Conservation (phyloP, 2,329 filamentous ascomycete species). For the Capronia americana region DNA sequence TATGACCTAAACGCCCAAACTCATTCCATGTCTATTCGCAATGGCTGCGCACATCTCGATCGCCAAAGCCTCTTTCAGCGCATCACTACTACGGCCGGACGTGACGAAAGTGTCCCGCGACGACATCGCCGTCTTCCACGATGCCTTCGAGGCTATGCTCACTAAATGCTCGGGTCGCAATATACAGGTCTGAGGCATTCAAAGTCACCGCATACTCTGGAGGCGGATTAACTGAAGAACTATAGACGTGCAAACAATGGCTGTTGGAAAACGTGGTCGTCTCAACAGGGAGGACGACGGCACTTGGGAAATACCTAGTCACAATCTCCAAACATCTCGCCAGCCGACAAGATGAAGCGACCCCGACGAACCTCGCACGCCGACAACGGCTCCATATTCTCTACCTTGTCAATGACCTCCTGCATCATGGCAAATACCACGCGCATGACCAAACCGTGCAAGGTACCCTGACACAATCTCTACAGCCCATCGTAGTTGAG, state of each 20-base stretch:
- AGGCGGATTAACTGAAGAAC: constrained; percentile 38
- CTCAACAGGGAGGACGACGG: constrained; percentile 69
- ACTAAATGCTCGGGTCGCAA: constrained; percentile 77
- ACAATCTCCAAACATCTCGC: constrained; percentile 69
- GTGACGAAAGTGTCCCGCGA: constrained; percentile 71
- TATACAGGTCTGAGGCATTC: constrained; percentile 79
- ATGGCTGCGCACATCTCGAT: constrained; percentile 63
- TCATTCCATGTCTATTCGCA: neutral
- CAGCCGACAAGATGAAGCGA: constrained; percentile 40
- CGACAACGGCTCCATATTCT: constrained; percentile 73
- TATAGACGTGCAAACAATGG: constrained; percentile 87
- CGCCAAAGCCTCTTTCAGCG: constrained; percentile 78
- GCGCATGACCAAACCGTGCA: constrained; percentile 49
- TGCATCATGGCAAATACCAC: constrained; percentile 70
- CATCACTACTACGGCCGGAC: constrained; percentile 75
- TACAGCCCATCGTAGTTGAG: constrained; percentile 67
- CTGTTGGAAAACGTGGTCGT: constrained; percentile 73
- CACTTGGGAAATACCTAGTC: constrained; percentile 77
- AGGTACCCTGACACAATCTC: constrained; percentile 57
- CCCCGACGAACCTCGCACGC: constrained; percentile 61
- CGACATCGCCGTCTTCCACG: constrained; percentile 73
- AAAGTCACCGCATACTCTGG: constrained; percentile 25
- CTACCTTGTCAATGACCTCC: constrained; percentile 77
- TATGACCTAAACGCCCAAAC: neutral
- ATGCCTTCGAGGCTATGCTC: constrained; percentile 68